Conservation (phyloP, 345 rosid genomes). For the Pseudoturritis turrita region DNA sequence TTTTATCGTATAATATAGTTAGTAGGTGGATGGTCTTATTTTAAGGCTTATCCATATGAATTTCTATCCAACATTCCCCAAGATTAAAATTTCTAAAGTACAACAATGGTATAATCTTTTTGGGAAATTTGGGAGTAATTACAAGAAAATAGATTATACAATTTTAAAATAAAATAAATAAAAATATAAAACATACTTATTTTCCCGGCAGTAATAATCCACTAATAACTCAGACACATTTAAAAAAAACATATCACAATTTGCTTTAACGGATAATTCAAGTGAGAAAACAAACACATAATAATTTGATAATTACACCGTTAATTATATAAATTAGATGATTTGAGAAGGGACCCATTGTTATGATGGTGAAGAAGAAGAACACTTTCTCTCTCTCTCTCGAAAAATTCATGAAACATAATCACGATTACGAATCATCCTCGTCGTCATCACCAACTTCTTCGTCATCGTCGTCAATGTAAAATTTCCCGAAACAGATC, state of each 20-base stretch:
- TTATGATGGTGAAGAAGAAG: not conserved
- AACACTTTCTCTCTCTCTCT: not conserved
- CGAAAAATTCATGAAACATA: conserved; percentile 9
- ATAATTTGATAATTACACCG: not conserved
- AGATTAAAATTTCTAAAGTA: not conserved
- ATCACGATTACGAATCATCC: conserved; percentile 24
- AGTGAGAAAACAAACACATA: not conserved
- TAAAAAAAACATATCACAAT: not conserved
- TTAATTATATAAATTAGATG: not conserved
- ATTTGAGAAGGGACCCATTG: conserved; percentile 23
- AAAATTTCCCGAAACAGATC: not conserved
- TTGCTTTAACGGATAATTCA: conserved; percentile 9
- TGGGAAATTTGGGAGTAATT: not conserved
- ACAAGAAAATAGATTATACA: not conserved
- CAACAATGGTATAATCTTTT: not conserved
- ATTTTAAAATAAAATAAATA: not conserved
- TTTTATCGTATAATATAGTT: not conserved
- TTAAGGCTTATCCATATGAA: conserved; percentile 9
- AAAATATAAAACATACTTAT: not conserved
- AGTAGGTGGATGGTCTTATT: conserved; percentile 5
- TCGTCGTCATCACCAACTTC: conserved; percentile 32
- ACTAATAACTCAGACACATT: not conserved
- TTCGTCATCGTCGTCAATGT: conserved; percentile 20
- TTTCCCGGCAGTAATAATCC: not conserved
- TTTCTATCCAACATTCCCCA: not conserved